These are phyloP conservation scores for Aspergillus tanneri DNA, from an alignment of 2,329 filamentous ascomycete species.

Conservation along the genomic window DNA sequence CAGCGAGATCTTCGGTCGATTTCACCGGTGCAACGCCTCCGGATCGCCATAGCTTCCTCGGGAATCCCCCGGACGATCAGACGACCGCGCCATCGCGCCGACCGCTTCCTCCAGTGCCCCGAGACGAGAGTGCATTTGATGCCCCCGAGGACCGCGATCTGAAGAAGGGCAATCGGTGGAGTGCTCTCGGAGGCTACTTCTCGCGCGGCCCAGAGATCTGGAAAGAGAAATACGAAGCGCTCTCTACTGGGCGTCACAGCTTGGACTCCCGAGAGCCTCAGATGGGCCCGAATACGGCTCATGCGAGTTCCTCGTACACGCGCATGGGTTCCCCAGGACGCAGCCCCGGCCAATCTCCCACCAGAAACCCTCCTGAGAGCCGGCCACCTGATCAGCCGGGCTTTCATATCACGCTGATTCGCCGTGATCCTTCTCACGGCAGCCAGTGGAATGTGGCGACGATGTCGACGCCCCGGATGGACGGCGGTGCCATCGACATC, in stretches of 20 bases:
- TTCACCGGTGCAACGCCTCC: conserved; percentile 1
- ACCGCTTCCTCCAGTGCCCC: conserved; percentile 31
- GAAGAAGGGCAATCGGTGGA: conserved; percentile 31
- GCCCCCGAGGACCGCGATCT: conserved; percentile 6
- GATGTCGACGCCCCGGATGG: conserved; percentile 48
- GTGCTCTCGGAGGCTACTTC: conserved; percentile 27
- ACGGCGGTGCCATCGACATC: conserved; percentile 46
- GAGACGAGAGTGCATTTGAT: conserved; percentile 21
- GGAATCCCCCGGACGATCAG: conserved; percentile 1
- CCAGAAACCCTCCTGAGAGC: conserved; percentile 14
- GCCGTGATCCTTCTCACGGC: conserved; percentile 68
- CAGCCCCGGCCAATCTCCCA: conserved; percentile 32
- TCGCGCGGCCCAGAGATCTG: conserved; percentile 21
- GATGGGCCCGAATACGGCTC: conserved; percentile 25
- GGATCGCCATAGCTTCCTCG: conserved; percentile 3
- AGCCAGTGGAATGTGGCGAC: conserved; percentile 74
- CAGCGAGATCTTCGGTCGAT: not conserved
- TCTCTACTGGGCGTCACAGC: conserved; percentile 29
- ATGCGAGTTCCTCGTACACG: conserved; percentile 20
- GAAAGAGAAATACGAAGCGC: conserved; percentile 26
- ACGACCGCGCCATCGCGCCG: conserved; percentile 17
- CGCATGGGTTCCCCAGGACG: conserved; percentile 21
- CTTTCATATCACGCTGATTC: conserved; percentile 60
- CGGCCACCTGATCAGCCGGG: conserved; percentile 20
- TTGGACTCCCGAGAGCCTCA: conserved; percentile 30